A percentile compares a stretch with the other conserved stretches of the same genome.
Evolutionary conservation across 305 asterid species (phyloP).

Genomic region (Fraxinus paxiana): DNA sequence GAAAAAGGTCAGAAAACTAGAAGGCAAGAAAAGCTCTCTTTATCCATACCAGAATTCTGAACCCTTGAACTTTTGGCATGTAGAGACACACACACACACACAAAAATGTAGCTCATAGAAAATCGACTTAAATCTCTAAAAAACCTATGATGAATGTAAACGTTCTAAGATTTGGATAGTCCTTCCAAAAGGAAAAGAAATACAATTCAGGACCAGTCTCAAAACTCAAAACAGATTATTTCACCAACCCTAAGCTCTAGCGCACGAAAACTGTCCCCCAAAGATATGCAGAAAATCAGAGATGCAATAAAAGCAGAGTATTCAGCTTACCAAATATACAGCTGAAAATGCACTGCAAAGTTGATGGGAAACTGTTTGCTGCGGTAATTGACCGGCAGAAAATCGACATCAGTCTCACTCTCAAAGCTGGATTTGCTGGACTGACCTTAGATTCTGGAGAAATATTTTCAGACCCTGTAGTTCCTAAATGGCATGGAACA

Average conservation of each 20-base stretch:
- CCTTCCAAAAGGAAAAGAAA: conserved; percentile 14
- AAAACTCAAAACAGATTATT: conserved; percentile 7
- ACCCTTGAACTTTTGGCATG: neutral
- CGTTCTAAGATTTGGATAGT: conserved; percentile 11
- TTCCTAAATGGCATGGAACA: conserved; percentile 51
- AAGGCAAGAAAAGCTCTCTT: neutral
- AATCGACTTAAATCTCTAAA: neutral
- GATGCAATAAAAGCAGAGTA: conserved; percentile 9
- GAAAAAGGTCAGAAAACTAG: neutral
- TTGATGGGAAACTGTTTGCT: conserved; percentile 87
- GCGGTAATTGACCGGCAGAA: conserved; percentile 90
- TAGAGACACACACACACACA: neutral
- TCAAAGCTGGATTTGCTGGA: conserved; percentile 66
- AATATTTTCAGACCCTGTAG: conserved; percentile 49
- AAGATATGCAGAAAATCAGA: neutral
- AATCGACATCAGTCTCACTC: conserved; percentile 72
- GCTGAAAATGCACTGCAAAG: conserved; percentile 91
- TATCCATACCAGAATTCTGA: conserved; percentile 5
- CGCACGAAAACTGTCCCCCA: neutral
- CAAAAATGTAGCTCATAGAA: neutral
- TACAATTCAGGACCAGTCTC: conserved; percentile 9
- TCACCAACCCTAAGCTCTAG: conserved; percentile 4
- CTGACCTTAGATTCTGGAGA: conserved; percentile 65
- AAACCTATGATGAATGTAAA: conserved; percentile 11
- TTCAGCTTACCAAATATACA: conserved; percentile 72